Conservation (phyloP, 2,329 filamentous ascomycete species). For the Beauveria brongniartii region DNA sequence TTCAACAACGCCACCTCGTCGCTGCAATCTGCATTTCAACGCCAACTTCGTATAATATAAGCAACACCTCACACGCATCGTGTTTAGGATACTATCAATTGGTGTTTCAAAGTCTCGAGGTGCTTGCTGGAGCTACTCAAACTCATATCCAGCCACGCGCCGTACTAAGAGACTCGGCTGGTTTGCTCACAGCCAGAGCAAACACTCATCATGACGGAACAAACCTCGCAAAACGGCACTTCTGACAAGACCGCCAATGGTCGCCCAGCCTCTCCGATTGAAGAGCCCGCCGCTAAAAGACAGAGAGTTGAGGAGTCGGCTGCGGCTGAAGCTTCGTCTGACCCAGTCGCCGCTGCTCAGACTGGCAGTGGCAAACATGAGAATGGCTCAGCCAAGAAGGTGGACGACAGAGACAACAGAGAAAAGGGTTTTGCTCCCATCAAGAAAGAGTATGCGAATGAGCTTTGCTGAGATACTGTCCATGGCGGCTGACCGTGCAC, state of each 20-base stretch:
- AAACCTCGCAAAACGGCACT: slow-evolving; percentile 10
- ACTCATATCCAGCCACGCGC: background rate
- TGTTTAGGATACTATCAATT: background rate
- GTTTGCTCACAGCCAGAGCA: background rate
- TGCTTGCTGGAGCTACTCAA: background rate
- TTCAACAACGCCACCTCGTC: background rate
- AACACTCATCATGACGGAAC: slow-evolving; percentile 20
- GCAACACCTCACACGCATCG: background rate
- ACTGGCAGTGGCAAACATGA: slow-evolving; percentile 12
- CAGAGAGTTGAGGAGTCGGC: slow-evolving; percentile 40
- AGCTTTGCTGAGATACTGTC: background rate
- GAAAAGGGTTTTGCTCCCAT: slow-evolving; percentile 57
- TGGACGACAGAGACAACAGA: slow-evolving; percentile 13
- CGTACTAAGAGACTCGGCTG: background rate
- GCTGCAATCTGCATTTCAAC: background rate
- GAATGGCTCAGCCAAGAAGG: slow-evolving; percentile 16
- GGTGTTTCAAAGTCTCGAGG: background rate
- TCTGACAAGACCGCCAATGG: background rate
- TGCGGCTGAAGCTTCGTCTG: slow-evolving; percentile 8
- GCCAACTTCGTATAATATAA: background rate
- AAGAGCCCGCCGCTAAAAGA: slow-evolving; percentile 48
- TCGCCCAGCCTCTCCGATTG: slow-evolving; percentile 3
- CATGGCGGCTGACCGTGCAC: slow-evolving; percentile 2
- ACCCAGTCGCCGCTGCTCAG: background rate
- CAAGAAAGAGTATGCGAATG: slow-evolving; percentile 55